Evolutionary conservation across 768 basidiomycete species (phyloP).

Genomic region (Amanita rimosa): DNA sequence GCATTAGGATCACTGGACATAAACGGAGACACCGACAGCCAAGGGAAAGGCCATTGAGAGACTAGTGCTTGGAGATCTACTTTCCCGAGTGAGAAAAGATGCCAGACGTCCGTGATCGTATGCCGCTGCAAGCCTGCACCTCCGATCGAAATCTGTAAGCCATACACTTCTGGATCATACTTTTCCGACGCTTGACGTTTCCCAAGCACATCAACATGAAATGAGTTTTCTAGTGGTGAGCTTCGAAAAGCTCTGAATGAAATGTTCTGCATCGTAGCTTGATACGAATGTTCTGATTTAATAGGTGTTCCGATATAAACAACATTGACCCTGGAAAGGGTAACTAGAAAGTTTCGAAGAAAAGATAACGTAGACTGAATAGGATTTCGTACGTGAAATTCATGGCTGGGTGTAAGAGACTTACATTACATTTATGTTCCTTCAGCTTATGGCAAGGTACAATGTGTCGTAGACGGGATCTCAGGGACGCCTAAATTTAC

Average conservation of each 20-base stretch:
- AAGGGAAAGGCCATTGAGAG: constrained; percentile 55
- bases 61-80: constrained; percentile 29
- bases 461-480: constrained; percentile 25
- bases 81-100: constrained; percentile 31
- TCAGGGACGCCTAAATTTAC: constrained; percentile 31
- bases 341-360: constrained; percentile 30
- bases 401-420: constrained; percentile 5
- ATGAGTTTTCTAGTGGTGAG: constrained; percentile 26
- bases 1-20: constrained; percentile 47
- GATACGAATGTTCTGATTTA: constrained; percentile 27
- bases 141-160: constrained; percentile 30
- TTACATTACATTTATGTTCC: constrained; percentile 26
- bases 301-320: constrained; percentile 35
- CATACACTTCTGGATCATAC: constrained; percentile 38
- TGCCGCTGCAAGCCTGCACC: constrained; percentile 36
- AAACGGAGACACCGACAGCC: constrained; percentile 36
- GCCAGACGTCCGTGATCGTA: constrained; percentile 21
- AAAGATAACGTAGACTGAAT: constrained; percentile 34
- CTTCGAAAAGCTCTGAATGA: constrained; percentile 33
- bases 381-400: neutral
- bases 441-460: constrained; percentile 28
- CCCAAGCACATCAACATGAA: constrained; percentile 48
- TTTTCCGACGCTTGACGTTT: constrained; percentile 17
- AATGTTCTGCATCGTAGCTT: constrained; percentile 29
- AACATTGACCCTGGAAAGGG: constrained; percentile 15